These are phyloP conservation scores for Periconia sp. DNA, from an alignment of 2,329 filamentous ascomycete species.

Conservation along the genomic window DNA sequence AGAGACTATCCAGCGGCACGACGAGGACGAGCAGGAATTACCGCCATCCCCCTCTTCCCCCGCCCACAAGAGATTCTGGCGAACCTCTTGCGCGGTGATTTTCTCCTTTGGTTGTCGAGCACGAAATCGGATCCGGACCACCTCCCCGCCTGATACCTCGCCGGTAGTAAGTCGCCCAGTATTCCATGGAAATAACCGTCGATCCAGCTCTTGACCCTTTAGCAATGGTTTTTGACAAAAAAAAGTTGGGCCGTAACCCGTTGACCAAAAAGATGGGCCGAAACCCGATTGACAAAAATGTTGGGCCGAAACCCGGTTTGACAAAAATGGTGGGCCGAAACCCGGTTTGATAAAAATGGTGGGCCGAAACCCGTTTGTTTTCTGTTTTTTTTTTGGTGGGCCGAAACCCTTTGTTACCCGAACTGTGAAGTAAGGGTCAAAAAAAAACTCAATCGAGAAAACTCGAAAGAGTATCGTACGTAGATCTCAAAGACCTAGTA, in stretches of 20 bases:
- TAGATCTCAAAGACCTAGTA: too few species aligned
- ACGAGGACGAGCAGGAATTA: conserved; percentile 40
- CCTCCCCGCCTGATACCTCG: neutral
- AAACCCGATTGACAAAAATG: neutral
- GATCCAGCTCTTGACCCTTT: conserved; percentile 1
- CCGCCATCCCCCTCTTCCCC: conserved; percentile 33
- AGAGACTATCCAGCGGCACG: conserved; percentile 39
- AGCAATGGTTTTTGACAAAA: neutral
- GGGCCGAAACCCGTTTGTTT: too few species aligned
- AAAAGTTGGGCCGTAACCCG: too few species aligned
- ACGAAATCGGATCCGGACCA: conserved; percentile 6
- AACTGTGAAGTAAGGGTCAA: too few species aligned
- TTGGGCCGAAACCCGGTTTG: neutral
- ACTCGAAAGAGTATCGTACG: too few species aligned
- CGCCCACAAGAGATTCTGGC: conserved; percentile 13
- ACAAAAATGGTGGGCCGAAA: neutral
- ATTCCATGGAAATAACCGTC: neutral
- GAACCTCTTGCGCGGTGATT: neutral
- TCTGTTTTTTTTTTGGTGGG: too few species aligned
- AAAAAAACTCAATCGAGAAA: too few species aligned
- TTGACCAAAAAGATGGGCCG: neutral
- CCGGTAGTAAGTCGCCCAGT: neutral
- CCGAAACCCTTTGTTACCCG: too few species aligned
- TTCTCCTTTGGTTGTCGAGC: conserved; percentile 15
- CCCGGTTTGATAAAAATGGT: neutral